A percentile compares a stretch with the other conserved stretches of the same genome.
These are phyloP conservation scores for Plantago lanceolata DNA, from an alignment of 305 asterid genomes.

Conservation along the genomic window DNA sequence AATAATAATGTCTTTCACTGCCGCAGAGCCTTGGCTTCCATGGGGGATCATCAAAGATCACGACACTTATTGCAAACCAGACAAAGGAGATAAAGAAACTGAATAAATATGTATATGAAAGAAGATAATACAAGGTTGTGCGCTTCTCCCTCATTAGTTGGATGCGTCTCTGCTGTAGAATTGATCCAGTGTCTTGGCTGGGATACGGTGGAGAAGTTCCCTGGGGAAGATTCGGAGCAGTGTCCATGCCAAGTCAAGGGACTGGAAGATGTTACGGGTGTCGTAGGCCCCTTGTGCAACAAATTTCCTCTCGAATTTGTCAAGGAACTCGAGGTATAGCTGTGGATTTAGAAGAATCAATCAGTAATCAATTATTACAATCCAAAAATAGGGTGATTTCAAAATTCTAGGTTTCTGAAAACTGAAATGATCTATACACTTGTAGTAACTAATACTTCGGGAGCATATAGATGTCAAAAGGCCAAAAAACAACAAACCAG, in stretches of 20 bases:
- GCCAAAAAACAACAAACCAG: conserved; percentile 48
- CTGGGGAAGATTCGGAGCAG: conserved; percentile 95
- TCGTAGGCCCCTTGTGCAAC: conserved; percentile 96
- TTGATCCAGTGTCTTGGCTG: conserved; percentile 88
- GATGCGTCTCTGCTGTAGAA: conserved; percentile 88
- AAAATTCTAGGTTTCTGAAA: too few species aligned
- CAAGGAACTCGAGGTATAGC: conserved; percentile 94
- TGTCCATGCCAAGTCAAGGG: conserved; percentile 97
- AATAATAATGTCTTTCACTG: conserved; percentile 28
- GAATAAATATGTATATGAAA: conserved; percentile 33
- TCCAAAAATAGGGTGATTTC: too few species aligned
- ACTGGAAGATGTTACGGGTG: conserved; percentile 96
- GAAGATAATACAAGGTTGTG: conserved; percentile 21
- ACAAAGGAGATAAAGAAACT: conserved; percentile 29
- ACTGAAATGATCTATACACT: too few species aligned
- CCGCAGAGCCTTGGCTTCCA: conserved; percentile 32
- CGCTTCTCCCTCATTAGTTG: conserved; percentile 36
- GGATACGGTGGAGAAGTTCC: conserved; percentile 96
- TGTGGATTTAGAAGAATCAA: conserved; percentile 28
- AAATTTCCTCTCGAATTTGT: conserved; percentile 95
- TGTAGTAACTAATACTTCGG: too few species aligned
- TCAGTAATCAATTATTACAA: conserved; percentile 18
- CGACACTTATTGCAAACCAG: conserved; percentile 36
- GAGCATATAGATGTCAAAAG: background rate
- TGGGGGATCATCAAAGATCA: conserved; percentile 32